These are phyloP conservation scores for Cryphonectria naterciae DNA, from an alignment of 2,329 filamentous ascomycete genomes.

Conservation along the genomic window DNA sequence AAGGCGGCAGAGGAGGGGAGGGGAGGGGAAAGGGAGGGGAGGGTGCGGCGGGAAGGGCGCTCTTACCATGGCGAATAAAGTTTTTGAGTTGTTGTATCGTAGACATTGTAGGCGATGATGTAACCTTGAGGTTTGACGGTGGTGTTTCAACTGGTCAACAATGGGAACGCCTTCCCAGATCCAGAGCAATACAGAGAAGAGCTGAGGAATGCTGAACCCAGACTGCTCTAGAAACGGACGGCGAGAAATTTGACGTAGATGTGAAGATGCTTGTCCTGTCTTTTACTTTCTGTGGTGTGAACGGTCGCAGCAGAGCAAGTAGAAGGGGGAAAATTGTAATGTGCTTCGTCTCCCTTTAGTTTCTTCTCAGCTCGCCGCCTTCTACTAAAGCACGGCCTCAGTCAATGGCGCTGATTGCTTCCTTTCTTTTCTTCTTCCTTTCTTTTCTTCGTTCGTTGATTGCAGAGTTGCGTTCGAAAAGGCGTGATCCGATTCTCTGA, in stretches of 20 bases:
- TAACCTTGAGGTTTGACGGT: constrained; percentile 10
- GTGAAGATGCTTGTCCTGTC: background rate
- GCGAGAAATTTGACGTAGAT: background rate
- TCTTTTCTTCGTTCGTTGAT: background rate
- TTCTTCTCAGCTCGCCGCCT: background rate
- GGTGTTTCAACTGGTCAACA: constrained; percentile 1
- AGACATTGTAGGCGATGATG: constrained; percentile 51
- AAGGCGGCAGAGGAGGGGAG: constrained; percentile 1
- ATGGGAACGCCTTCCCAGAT: background rate
- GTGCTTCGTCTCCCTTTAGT: background rate
- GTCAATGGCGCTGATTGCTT: background rate
- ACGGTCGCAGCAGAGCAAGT: background rate
- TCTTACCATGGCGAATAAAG: constrained; percentile 85
- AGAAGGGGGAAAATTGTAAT: background rate
- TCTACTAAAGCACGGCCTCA: background rate
- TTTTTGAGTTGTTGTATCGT: constrained; percentile 96
- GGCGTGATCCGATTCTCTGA: background rate
- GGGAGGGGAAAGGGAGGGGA: constrained; percentile 8
- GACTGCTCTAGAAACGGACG: background rate
- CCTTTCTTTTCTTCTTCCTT: background rate
- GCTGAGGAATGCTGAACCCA: constrained; percentile 7
- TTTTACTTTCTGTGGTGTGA: background rate
- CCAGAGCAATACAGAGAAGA: background rate
- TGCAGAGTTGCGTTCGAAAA: background rate
- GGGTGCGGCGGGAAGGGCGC: constrained; percentile 16